Percentiles rank a stretch among this genome's conserved stretches.
Evolutionary conservation across 78 protist species (phyloP).

Genomic region (Mantamonas sphyraenae): DNA sequence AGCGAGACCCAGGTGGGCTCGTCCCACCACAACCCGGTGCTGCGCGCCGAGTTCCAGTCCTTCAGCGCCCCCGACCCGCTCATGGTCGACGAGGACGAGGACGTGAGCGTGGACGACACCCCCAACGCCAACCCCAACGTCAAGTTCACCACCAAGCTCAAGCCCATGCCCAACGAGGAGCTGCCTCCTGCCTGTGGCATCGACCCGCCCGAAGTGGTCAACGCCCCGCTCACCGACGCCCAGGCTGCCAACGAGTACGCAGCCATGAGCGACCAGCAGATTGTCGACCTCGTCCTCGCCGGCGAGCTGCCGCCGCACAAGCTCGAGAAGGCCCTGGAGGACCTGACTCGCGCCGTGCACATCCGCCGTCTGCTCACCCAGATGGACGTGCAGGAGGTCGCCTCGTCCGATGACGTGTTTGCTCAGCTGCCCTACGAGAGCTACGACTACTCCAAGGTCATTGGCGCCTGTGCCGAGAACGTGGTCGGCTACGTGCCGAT

Average conservation of each 20-base stretch:
- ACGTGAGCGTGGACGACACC: not conserved
- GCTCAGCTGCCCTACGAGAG: conserved; percentile 44
- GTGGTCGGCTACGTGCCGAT: conserved; percentile 60
- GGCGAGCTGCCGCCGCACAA: conserved; percentile 28
- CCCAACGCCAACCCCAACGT: not conserved
- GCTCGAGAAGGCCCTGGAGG: conserved; percentile 45
- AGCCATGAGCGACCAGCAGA: conserved; percentile 22
- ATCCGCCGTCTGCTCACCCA: conserved; percentile 20
- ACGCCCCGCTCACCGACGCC: no score
- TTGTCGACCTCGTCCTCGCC: conserved; percentile 17
- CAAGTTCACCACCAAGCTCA: not conserved
- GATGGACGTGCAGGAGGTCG: conserved; percentile 13
- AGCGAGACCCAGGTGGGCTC: not conserved
- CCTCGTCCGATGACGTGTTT: conserved; percentile 2
- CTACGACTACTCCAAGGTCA: conserved; percentile 49
- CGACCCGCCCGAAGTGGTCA: not conserved
- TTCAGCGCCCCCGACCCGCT: no score
- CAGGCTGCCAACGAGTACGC: not conserved
- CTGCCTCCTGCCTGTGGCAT: not conserved
- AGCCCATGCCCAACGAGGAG: not conserved
- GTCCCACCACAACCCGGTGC: not conserved
- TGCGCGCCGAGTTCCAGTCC: not conserved
- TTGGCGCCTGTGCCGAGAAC: conserved; percentile 80
- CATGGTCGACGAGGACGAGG: not conserved
- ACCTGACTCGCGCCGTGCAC: conserved; percentile 48